Evolutionary conservation across 371 early-diverging fungal genomes (phyloP).

Genomic region (Mortierella sp.): DNA sequence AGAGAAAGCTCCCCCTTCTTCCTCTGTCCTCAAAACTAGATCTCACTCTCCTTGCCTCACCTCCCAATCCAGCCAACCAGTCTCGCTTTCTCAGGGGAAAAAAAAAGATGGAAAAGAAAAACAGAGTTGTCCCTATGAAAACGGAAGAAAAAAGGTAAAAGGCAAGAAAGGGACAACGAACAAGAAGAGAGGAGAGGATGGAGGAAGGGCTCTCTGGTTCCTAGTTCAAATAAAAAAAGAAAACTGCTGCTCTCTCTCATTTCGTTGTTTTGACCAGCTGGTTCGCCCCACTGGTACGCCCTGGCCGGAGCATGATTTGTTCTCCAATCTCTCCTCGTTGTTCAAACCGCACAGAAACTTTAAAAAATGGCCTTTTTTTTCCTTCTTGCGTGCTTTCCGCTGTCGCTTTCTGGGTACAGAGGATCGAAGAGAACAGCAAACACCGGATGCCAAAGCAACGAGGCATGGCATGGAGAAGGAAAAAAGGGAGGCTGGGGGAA

Average conservation of each 20-base stretch:
- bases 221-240: constrained; percentile 17
- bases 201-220: constrained; percentile 16
- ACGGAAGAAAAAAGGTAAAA: not conserved
- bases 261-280: constrained; percentile 22
- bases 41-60: not conserved
- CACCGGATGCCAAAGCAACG: not conserved
- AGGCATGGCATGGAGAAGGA: not conserved
- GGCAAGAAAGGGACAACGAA: no score
- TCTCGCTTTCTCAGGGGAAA: constrained; percentile 14
- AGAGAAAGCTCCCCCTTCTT: not conserved
- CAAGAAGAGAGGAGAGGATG: not conserved
- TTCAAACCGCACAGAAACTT: constrained; percentile 14
- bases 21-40: not conserved
- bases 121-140: not conserved
- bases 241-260: constrained; percentile 20
- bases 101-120: not conserved
- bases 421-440: not conserved
- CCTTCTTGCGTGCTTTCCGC: no score
- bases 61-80: not conserved
- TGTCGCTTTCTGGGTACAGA: not conserved
- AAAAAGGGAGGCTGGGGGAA: not conserved
- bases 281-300: constrained; percentile 2
- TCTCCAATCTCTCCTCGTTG: constrained; percentile 21
- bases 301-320: constrained; percentile 42
- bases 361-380: constrained; percentile 6